Evolutionary conservation across 306 rosid genomes (phyloP).

Genomic region (Trifolium pratense): DNA sequence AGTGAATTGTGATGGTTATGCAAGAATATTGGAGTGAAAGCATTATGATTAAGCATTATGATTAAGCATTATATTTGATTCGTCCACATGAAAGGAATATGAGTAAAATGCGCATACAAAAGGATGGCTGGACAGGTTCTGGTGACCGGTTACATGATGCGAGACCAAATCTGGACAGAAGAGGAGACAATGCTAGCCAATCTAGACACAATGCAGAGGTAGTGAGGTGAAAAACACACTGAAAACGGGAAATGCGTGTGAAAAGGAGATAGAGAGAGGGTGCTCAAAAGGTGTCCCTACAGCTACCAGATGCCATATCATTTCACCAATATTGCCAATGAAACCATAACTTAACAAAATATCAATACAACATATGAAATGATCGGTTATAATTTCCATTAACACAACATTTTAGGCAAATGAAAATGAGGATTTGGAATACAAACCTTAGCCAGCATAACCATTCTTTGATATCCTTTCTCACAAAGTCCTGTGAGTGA

Average conservation of each 20-base stretch:
- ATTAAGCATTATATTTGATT: too few species aligned
- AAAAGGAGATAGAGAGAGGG: neutral
- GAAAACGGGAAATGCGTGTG: neutral
- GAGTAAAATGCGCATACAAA: too few species aligned
- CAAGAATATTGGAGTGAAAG: too few species aligned
- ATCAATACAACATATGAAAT: neutral
- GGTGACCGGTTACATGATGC: too few species aligned
- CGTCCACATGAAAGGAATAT: too few species aligned
- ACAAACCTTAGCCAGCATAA: slow-evolving; percentile 82
- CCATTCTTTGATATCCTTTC: slow-evolving; percentile 95
- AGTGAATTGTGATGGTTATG: too few species aligned
- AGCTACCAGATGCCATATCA: neutral
- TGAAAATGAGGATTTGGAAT: slow-evolving; percentile 32
- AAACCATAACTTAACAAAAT: neutral
- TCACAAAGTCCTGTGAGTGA: slow-evolving; percentile 99
- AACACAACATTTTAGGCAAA: slow-evolving; percentile 10
- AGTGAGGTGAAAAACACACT: neutral
- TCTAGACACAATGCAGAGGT: neutral
- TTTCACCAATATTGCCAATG: neutral
- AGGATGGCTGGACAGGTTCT: too few species aligned
- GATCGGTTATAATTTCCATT: slow-evolving; percentile 7
- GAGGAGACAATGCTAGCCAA: too few species aligned
- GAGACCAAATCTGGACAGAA: too few species aligned
- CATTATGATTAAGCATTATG: too few species aligned
- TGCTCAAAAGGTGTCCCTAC: neutral